phyloP scores from a whole-genome alignment of 202 grass and related monocot species.

The Bolboschoenoplectus hybrid region DNA sequence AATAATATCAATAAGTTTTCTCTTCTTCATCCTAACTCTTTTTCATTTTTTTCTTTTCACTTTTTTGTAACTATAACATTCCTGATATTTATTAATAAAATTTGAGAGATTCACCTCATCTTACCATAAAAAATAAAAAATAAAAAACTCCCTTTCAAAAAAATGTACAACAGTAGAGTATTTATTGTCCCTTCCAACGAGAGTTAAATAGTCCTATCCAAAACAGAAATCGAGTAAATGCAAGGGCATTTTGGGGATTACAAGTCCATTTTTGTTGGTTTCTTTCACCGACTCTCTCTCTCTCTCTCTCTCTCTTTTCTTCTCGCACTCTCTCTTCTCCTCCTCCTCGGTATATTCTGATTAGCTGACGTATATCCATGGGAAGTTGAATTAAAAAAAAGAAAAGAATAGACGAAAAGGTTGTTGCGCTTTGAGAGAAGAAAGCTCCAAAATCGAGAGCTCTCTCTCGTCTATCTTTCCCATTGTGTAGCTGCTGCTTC shows the following conservation, averaged over 20 bases:
- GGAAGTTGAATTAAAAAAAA: background rate
- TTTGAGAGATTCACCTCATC: no score
- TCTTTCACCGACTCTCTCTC: background rate
- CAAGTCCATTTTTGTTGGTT: slow-evolving; percentile 23
- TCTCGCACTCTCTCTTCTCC: slow-evolving; percentile 16
- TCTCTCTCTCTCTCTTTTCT: background rate
- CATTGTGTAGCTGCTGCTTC: background rate
- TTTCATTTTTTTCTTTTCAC: no score
- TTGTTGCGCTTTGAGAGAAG: background rate
- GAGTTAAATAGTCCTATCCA: background rate
- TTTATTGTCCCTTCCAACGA: background rate
- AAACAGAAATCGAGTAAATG: background rate
- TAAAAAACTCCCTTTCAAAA: background rate
- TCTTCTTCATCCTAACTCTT: no score
- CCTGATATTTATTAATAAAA: no score
- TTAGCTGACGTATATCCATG: slow-evolving; percentile 25
- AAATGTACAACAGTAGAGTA: background rate
- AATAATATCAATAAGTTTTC: no score
- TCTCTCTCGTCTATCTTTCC: background rate
- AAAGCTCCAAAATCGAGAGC: background rate
- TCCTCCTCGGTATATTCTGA: slow-evolving; percentile 18
- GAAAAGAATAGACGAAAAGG: background rate
- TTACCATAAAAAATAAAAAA: background rate
- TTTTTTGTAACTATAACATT: no score
- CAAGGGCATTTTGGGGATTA: background rate